These are phyloP conservation scores for Coleophoma eucalyptorum DNA, from an alignment of 2,329 filamentous ascomycete species.

Conservation along the genomic window DNA sequence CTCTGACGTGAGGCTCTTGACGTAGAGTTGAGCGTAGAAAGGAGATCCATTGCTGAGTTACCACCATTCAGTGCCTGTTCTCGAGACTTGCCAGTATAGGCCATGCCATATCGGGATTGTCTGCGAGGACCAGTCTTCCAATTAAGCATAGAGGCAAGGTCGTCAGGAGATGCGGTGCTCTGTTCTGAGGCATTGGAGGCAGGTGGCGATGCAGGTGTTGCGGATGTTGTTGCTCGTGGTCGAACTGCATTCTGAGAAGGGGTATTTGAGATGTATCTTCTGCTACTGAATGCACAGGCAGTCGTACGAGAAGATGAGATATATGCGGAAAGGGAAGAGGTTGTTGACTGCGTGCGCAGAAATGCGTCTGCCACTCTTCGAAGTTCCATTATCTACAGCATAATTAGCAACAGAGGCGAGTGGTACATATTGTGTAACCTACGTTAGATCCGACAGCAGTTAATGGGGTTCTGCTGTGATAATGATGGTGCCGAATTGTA, in stretches of 20 bases:
- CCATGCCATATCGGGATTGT: too few species aligned
- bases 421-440: conserved; percentile 1
- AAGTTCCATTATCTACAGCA: conserved; percentile 26
- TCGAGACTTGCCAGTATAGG: too few species aligned
- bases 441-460: neutral
- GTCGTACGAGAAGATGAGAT: too few species aligned
- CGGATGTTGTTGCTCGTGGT: neutral
- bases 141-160: neutral
- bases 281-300: neutral
- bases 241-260: conserved; percentile 1
- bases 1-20: neutral
- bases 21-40: too few species aligned
- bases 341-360: conserved; percentile 18
- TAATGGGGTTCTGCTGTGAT: neutral
- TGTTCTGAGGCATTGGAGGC: neutral
- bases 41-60: conserved; percentile 3
- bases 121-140: too few species aligned
- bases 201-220: neutral
- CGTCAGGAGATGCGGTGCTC: neutral
- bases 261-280: conserved; percentile 2
- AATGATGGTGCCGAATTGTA: conserved; percentile 14
- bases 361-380: conserved; percentile 26
- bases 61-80: conserved; percentile 3
- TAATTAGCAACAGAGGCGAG: conserved; percentile 1
- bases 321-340: too few species aligned